Conservation (phyloP, 257 asterid species). For the Plantago major region DNA sequence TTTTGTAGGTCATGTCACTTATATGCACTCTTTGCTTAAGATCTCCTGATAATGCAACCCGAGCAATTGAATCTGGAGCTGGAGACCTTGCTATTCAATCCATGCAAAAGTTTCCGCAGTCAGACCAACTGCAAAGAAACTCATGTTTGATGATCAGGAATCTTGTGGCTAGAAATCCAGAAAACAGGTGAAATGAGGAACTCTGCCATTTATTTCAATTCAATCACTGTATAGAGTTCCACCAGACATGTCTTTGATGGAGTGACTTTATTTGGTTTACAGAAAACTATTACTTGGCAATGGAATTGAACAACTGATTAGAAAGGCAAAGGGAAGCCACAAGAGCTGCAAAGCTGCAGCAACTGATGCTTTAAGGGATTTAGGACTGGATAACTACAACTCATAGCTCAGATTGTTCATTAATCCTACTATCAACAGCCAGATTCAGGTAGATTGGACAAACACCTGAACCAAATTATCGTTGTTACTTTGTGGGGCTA, state of each 20-base stretch:
- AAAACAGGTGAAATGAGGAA: conserved; percentile 48
- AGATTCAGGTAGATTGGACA: no score
- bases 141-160: conserved; percentile 89
- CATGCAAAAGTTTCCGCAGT: conserved; percentile 66
- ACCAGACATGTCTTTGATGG: background rate
- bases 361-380: conserved; percentile 79
- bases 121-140: conserved; percentile 71
- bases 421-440: no score
- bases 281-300: conserved; percentile 62
- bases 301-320: conserved; percentile 70
- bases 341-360: conserved; percentile 84
- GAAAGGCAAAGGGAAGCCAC: conserved; percentile 67
- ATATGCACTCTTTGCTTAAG: conserved; percentile 72
- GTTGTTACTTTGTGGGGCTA: no score
- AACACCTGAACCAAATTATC: no score
- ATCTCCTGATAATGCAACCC: conserved; percentile 75
- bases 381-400: conserved; percentile 74
- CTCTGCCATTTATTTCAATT: background rate
- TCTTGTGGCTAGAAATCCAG: conserved; percentile 77
- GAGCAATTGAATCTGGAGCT: conserved; percentile 87
- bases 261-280: conserved; percentile 18
- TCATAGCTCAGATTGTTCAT: conserved; percentile 21
- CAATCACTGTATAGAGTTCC: background rate
- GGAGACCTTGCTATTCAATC: conserved; percentile 83
- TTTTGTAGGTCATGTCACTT: conserved; percentile 60